Evolutionary conservation across 2,329 filamentous ascomycete genomes (phyloP).

Genomic region (Lasiodiplodia gonubiensis): DNA sequence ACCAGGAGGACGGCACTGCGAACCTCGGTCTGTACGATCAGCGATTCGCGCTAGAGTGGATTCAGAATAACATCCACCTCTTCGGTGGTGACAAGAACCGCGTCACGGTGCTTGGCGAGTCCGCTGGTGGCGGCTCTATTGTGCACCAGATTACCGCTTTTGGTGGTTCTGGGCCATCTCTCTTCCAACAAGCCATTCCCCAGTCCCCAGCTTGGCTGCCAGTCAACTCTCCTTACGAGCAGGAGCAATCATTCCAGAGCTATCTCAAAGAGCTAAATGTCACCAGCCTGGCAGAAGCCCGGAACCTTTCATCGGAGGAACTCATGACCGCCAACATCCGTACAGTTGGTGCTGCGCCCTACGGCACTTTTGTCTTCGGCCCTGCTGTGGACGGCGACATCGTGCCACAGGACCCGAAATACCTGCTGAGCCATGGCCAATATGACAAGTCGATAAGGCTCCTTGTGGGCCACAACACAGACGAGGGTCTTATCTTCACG

Average conservation of each 20-base stretch:
- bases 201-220: slow-evolving; percentile 50
- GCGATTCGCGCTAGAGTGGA: slow-evolving; percentile 48
- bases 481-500: slow-evolving; percentile 51
- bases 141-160: slow-evolving; percentile 42
- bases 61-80: slow-evolving; percentile 46
- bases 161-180: slow-evolving; percentile 42
- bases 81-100: slow-evolving; percentile 48
- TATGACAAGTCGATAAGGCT: slow-evolving; percentile 45
- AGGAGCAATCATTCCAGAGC: slow-evolving; percentile 40
- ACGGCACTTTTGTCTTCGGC: slow-evolving; percentile 43
- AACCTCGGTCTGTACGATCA: slow-evolving; percentile 48
- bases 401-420: slow-evolving; percentile 39
- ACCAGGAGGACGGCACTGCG: slow-evolving; percentile 41
- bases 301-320: slow-evolving; percentile 38
- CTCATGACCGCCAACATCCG: slow-evolving; percentile 44
- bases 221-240: slow-evolving; percentile 35
- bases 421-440: slow-evolving; percentile 43
- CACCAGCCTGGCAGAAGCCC: slow-evolving; percentile 42
- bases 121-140: slow-evolving; percentile 46
- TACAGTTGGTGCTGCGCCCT: slow-evolving; percentile 40
- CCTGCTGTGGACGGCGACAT: slow-evolving; percentile 45
- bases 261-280: slow-evolving; percentile 43
- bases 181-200: slow-evolving; percentile 47
- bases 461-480: slow-evolving; percentile 51
- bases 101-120: slow-evolving; percentile 48